These are phyloP conservation scores for Trifolium dubium DNA, from an alignment of 306 rosid genomes.

Conservation along the genomic window DNA sequence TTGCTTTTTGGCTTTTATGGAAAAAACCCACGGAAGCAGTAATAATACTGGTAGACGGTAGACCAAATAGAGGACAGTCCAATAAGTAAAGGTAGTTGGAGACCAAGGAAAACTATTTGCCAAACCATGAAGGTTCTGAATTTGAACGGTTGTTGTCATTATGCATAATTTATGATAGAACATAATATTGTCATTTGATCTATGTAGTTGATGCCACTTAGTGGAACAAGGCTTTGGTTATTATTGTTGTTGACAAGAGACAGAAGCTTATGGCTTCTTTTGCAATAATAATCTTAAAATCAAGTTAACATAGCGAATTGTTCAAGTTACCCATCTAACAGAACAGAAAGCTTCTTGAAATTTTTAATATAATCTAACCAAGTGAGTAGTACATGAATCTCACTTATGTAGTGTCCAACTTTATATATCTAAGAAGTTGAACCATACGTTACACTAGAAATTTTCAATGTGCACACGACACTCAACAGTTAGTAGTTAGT, in stretches of 20 bases:
- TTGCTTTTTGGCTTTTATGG: neutral
- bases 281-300: neutral
- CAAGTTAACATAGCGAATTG: too few species aligned
- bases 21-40: neutral
- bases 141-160: constrained; percentile 12
- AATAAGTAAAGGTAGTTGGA: neutral
- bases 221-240: neutral
- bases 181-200: neutral
- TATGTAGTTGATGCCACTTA: neutral
- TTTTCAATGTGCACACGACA: neutral
- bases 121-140: neutral
- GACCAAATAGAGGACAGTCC: neutral
- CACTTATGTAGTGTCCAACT: neutral
- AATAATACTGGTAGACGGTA: neutral
- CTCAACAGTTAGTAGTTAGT: too few species aligned
- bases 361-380: too few species aligned
- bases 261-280: neutral
- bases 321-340: too few species aligned
- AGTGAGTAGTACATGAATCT: neutral
- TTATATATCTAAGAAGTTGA: neutral
- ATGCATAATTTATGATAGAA: neutral
- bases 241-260: constrained; percentile 10
- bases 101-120: neutral
- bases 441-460: neutral
- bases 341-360: too few species aligned